Evolutionary conservation across 768 basidiomycete genomes (phyloP), one percentile per base, ranked within the genome.

Genomic region (Exsudoporus frostii): DNA sequence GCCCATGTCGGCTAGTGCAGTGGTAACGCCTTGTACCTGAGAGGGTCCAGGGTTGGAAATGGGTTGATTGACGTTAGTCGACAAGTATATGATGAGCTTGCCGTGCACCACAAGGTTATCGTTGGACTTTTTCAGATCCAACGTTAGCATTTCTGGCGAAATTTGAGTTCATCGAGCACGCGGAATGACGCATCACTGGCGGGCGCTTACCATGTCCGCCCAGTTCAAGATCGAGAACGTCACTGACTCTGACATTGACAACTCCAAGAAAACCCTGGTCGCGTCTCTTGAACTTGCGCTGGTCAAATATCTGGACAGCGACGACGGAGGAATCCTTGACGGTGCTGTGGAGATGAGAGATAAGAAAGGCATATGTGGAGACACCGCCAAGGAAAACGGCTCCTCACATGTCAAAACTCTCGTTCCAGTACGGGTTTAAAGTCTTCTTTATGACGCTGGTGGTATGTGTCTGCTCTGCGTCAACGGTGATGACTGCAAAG

Each of bases 201-300:
- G 19, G 44, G 70, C 59, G 73, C 86, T 69, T 65, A 97, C 96
- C 95, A 71, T 98, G 94, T 17, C 92, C 90, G 45, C 90, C 94
- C 19, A 95, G 72, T 55, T 96, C 92, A 52, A 98, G 78, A 71
- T 98, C 97, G 40, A 98, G 75, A 22, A 88, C 88, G 71, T 94
- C 90, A 67, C 86, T 83, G 55, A 98, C 92, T 60, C 88, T 82
- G 59, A 98, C 81, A 68, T 99, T 99, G 62, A 98, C 95, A 14
- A 98, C 96, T 33, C 97, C 97, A 49, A 99, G 77, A 72, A 99
- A 99, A 2, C 97, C 97, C 69, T 98, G 97, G 69, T 99, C 97
- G 64, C 88, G 86, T 73, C 90, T 82, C 79, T 99, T 99, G 78
- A 98, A 98, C 74, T 99, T 99, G 71, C 93, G 86, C 73, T 98